A percentile compares a stretch with the other conserved stretches of the same genome.
Evolutionary conservation across 1,284 basidiomycete species (phyloP).

Genomic region (Peniophora sp.): DNA sequence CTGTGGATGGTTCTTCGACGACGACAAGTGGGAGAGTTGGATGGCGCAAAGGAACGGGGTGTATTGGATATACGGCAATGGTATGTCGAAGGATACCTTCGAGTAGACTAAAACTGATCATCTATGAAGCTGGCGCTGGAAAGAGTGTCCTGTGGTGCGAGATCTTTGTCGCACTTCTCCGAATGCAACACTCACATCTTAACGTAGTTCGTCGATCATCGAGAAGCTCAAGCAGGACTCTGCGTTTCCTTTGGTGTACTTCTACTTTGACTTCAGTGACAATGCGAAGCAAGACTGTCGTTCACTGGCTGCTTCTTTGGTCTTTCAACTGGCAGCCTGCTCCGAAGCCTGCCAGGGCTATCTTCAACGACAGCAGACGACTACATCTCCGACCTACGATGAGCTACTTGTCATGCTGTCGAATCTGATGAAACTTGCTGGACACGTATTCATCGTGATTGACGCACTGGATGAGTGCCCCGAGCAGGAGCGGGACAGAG

Average conservation of each 20-base stretch:
- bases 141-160: slow-evolving; percentile 6
- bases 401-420: not conserved
- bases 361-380: too few species aligned
- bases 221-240: too few species aligned
- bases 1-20: too few species aligned
- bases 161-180: not conserved
- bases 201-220: too few species aligned
- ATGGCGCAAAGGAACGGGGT: not conserved
- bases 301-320: too few species aligned
- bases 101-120: not conserved
- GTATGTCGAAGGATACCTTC: not conserved
- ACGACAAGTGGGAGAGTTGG: not conserved
- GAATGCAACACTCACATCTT: not conserved
- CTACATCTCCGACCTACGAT: not conserved
- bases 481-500: not conserved
- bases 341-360: too few species aligned
- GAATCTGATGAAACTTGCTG: not conserved
- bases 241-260: too few species aligned
- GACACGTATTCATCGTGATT: not conserved
- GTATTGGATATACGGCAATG: slow-evolving; percentile 4
- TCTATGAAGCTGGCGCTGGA: slow-evolving; percentile 1
- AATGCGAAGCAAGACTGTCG: too few species aligned
- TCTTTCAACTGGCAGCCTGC: too few species aligned
- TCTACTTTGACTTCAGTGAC: too few species aligned
- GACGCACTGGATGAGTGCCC: not conserved